phyloP scores from a whole-genome alignment of 176 grass and related monocot species.

The Hyparrhenia diplandra region DNA sequence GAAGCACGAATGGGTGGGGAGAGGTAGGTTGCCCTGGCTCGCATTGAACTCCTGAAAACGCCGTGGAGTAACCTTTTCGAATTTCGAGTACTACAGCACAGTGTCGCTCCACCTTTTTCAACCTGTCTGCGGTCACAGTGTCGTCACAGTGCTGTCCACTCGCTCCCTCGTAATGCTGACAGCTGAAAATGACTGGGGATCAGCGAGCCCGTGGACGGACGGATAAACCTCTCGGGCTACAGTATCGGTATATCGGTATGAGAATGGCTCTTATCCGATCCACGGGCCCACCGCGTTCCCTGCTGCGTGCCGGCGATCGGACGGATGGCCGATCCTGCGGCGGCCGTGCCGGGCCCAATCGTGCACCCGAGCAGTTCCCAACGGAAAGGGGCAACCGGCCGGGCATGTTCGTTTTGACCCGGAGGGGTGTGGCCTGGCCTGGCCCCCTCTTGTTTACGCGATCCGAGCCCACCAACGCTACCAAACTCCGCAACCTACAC shows the following conservation, averaged over 20 bases:
- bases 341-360: not conserved
- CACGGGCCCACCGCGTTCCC: not conserved
- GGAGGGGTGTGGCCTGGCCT: not conserved
- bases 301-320: not conserved
- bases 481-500: constrained; percentile 18
- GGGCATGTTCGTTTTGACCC: constrained; percentile 34
- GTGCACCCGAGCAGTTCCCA: not conserved
- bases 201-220: not conserved
- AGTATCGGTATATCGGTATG: too few relatives aligned
- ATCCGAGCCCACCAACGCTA: constrained; percentile 23
- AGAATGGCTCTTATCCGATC: too few relatives aligned
- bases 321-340: not conserved
- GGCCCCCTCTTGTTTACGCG: not conserved
- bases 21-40: not conserved
- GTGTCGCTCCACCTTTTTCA: not conserved
- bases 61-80: not conserved
- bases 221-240: too few relatives aligned
- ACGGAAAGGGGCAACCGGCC: not conserved
- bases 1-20: not conserved
- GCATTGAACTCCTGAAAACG: not conserved
- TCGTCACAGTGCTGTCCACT: not conserved
- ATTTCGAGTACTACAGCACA: not conserved
- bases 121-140: not conserved
- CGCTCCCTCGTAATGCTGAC: not conserved
- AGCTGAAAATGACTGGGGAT: not conserved